Evolutionary conservation across 1,284 basidiomycete species (phyloP).

Genomic region (Thecaphora frezii): DNA sequence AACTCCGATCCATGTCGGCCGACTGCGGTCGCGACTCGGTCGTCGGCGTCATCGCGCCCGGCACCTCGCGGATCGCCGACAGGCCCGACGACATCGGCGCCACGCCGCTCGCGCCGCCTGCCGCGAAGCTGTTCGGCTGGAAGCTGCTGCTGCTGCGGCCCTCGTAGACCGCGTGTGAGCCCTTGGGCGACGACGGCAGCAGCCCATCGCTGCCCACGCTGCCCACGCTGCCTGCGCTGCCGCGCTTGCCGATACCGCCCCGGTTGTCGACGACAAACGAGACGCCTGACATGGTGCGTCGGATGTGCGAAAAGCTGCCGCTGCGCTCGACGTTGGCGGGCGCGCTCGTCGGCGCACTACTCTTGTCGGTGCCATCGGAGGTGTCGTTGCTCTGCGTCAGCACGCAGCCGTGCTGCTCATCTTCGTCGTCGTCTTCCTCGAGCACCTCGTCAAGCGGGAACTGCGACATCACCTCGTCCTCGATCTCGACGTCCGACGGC

Average conservation of each 20-base stretch:
- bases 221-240: neutral
- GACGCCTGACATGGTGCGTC: conserved; percentile 16
- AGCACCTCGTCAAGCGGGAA: conserved; percentile 8
- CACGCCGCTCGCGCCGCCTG: neutral
- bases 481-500: conserved; percentile 52
- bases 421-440: too few relatives aligned
- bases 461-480: conserved; percentile 37
- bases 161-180: neutral
- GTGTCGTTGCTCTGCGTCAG: too few relatives aligned
- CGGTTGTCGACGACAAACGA: conserved; percentile 15
- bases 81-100: conserved; percentile 10
- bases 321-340: conserved; percentile 4
- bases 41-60: conserved; percentile 9
- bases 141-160: neutral
- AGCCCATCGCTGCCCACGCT: neutral
- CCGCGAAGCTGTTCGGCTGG: too few relatives aligned
- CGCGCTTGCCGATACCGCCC: neutral
- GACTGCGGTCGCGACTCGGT: conserved; percentile 9
- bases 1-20: neutral
- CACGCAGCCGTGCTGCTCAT: neutral
- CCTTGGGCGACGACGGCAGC: neutral
- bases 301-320: conserved; percentile 7
- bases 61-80: conserved; percentile 34
- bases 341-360: conserved; percentile 2
- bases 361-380: neutral